A percentile compares a stretch with the other conserved stretches of the same genome.
Conservation (phyloP, 2,329 filamentous ascomycete genomes). For the Aspergillus neoniger region DNA sequence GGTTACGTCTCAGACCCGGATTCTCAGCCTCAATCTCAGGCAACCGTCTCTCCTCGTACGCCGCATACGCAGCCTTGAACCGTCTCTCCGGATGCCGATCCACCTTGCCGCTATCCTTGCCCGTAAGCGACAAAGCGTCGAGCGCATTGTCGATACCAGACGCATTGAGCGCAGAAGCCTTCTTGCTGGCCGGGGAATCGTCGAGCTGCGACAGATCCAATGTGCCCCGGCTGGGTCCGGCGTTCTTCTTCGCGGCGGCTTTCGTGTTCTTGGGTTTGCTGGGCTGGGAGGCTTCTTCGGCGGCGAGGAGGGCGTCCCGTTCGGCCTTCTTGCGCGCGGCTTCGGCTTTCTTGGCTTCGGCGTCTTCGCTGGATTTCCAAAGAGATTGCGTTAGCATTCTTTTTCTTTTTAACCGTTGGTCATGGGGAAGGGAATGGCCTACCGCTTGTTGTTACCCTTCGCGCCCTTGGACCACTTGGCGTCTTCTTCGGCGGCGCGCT, state of each 20-base stretch:
- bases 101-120: slow-evolving; percentile 64
- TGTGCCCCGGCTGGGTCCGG: slow-evolving; percentile 12
- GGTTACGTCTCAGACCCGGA: slow-evolving; percentile 75
- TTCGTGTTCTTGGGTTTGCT: slow-evolving; percentile 62
- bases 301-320: slow-evolving; percentile 76
- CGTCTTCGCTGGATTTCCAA: slow-evolving; percentile 66
- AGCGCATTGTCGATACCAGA: slow-evolving; percentile 91
- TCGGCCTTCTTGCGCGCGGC: slow-evolving; percentile 88
- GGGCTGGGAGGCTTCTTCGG: slow-evolving; percentile 73
- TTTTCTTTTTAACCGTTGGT: too few relatives aligned
- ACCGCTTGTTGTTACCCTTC: slow-evolving; percentile 89
- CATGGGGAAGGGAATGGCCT: slow-evolving; percentile 33
- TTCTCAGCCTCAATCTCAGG: slow-evolving; percentile 84
- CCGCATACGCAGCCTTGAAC: slow-evolving; percentile 81
- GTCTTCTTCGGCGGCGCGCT: slow-evolving; percentile 67
- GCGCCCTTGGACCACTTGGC: slow-evolving; percentile 81
- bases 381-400: too few relatives aligned
- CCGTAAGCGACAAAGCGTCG: slow-evolving; percentile 74
- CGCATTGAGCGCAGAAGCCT: slow-evolving; percentile 67
- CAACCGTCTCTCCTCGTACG: slow-evolving; percentile 77
- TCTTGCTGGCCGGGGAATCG: slow-evolving; percentile 51
- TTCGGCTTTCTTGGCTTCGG: slow-evolving; percentile 80
- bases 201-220: slow-evolving; percentile 78
- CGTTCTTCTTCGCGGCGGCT: slow-evolving; percentile 52
- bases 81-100: slow-evolving; percentile 87